A percentile compares a stretch with the other conserved stretches of the same genome.
Conservation (phyloP, 2,329 filamentous ascomycete species). For the Didymella arachidicola region DNA sequence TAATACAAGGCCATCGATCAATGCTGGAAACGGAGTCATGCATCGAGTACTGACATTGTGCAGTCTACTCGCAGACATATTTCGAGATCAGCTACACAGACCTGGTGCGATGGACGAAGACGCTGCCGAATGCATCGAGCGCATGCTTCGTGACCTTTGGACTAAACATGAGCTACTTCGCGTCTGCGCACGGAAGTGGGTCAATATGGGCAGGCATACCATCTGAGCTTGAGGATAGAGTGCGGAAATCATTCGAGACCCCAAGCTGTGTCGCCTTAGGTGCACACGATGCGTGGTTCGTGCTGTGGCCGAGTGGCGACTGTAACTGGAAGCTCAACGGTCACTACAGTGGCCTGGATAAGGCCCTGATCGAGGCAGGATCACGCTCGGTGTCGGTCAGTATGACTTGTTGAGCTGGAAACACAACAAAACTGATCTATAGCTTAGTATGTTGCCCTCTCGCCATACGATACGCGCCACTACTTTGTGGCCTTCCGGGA, state of each 20-base stretch:
- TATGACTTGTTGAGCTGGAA: background rate
- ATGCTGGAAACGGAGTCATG: background rate
- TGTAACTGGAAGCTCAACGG: constrained; percentile 46
- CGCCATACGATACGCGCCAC: constrained; percentile 44
- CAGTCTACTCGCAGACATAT: constrained; percentile 44
- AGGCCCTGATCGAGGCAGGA: constrained; percentile 37
- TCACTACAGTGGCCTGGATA: constrained; percentile 38
- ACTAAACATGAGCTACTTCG: constrained; percentile 42
- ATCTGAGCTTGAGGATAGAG: constrained; percentile 42
- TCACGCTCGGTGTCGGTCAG: constrained; percentile 42
- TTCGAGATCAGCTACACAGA: constrained; percentile 45
- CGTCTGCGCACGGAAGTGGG: constrained; percentile 39
- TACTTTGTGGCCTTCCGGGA: constrained; percentile 46
- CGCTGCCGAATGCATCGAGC: constrained; percentile 38
- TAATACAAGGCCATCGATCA: constrained; percentile 3
- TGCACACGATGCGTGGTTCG: constrained; percentile 44
- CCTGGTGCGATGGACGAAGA: constrained; percentile 41
- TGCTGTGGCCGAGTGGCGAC: constrained; percentile 44
- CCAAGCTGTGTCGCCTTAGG: constrained; percentile 43
- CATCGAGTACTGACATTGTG: constrained; percentile 21
- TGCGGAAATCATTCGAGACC: constrained; percentile 45
- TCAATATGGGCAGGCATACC: constrained; percentile 48
- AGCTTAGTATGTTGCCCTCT: constrained; percentile 44
- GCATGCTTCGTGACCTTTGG: constrained; percentile 47
- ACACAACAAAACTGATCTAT: background rate